Conservation (phyloP, 129 eudicot species). For the Escallonia rubra region DNA sequence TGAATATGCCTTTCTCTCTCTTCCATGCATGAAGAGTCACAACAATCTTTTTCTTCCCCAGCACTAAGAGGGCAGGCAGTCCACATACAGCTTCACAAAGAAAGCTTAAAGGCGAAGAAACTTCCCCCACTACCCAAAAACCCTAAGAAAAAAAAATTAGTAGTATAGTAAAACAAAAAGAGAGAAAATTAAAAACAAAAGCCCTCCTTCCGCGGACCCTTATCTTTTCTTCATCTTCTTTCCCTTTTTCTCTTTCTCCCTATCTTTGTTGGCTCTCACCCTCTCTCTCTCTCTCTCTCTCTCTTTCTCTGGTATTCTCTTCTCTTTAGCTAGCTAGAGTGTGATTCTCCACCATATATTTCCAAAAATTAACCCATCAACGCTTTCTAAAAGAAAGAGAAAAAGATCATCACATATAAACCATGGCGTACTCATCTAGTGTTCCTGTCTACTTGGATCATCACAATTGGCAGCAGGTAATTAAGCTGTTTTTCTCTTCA, state of each 20-base stretch:
- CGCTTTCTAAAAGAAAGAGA: conserved; percentile 44
- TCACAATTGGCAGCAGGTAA: conserved; percentile 73
- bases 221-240: conserved; percentile 35
- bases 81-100: conserved; percentile 18
- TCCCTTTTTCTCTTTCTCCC: conserved; percentile 28
- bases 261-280: conserved; percentile 26
- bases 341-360: conserved; percentile 62
- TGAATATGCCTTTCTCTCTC: conserved; percentile 3
- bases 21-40: conserved; percentile 12
- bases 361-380: conserved; percentile 54
- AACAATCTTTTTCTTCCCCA: conserved; percentile 3
- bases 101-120: conserved; percentile 71
- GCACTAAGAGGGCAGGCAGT: conserved; percentile 44
- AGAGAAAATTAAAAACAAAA: conserved; percentile 19
- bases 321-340: conserved; percentile 17
- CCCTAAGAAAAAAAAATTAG: conserved; percentile 51
- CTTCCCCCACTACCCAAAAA: conserved; percentile 49
- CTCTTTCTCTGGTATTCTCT: conserved; percentile 26
- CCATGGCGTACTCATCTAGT: conserved; percentile 64
- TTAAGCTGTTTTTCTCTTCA: conserved; percentile 11
- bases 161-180: conserved; percentile 45
- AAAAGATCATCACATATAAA: conserved; percentile 36
- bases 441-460: conserved; percentile 65
- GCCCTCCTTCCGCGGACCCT: conserved; percentile 14
- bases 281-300: conserved; percentile 20